phyloP scores from a whole-genome alignment of 257 asterid genomes.

The Osmanthus fragrans region DNA sequence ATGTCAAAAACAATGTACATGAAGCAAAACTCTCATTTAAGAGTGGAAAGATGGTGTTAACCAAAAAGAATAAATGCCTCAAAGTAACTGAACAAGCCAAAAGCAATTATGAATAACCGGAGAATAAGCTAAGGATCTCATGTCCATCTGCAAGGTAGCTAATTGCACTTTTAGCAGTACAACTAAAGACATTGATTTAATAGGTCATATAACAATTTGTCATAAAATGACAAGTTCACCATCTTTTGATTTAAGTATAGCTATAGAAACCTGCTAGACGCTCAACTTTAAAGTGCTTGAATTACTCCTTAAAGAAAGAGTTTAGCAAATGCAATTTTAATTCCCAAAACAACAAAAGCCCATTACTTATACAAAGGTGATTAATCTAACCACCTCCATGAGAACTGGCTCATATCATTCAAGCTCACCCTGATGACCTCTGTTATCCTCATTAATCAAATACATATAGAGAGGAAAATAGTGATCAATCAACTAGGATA shows the following conservation, averaged over 20 bases:
- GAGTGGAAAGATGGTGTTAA: background rate
- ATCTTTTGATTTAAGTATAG: background rate
- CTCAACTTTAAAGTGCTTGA: background rate
- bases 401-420: background rate
- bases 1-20: no score
- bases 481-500: constrained; percentile 4
- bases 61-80: constrained; percentile 1
- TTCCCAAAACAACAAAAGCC: background rate
- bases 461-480: background rate
- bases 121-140: constrained; percentile 13
- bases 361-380: background rate
- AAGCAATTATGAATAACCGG: constrained; percentile 7
- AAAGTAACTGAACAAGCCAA: background rate
- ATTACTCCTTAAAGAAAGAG: background rate
- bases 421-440: background rate
- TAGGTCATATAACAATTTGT: background rate
- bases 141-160: background rate
- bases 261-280: background rate
- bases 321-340: background rate
- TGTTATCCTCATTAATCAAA: background rate
- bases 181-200: constrained; percentile 7
- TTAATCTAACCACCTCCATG: background rate
- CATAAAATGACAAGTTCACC: constrained; percentile 8
- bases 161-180: background rate
- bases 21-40: no score